Conservation (phyloP, 257 asterid species). For the Linderniella brevidens region DNA sequence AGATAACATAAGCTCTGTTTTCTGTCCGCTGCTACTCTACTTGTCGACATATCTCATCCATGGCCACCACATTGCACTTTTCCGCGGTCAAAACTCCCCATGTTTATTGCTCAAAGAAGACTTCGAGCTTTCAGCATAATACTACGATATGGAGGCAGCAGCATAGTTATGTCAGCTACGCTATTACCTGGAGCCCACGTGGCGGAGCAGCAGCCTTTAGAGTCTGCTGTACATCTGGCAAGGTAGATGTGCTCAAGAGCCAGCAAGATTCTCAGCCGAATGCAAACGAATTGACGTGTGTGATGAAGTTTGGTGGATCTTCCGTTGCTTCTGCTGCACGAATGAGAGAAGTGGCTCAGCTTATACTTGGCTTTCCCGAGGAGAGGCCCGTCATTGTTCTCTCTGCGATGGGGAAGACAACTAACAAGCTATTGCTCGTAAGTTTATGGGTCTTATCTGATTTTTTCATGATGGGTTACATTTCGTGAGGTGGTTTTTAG, state of each 20-base stretch:
- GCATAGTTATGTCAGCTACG: no score
- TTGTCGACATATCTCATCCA: no score
- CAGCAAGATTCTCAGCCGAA: neutral
- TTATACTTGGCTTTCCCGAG: constrained; percentile 58
- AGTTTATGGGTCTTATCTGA: neutral
- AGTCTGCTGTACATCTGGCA: neutral
- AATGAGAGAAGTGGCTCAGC: constrained; percentile 59
- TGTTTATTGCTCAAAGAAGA: no score
- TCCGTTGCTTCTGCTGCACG: constrained; percentile 61
- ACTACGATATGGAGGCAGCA: no score
- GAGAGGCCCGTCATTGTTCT: constrained; percentile 73
- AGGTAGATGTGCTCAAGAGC: constrained; percentile 1
- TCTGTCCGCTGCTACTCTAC: no score
- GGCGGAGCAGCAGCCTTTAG: no score
- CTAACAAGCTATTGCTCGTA: constrained; percentile 56
- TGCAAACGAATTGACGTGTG: constrained; percentile 18
- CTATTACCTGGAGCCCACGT: no score
- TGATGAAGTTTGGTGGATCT: constrained; percentile 85
- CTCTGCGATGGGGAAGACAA: constrained; percentile 83
- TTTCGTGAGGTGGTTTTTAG: neutral
- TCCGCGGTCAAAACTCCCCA: no score
- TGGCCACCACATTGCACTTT: no score
- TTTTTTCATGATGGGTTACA: neutral
- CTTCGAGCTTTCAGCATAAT: no score
- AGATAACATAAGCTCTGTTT: no score